Base-by-base conservation (phyloP, 768 basidiomycete species). In the Amanita jacksonii region DNA sequence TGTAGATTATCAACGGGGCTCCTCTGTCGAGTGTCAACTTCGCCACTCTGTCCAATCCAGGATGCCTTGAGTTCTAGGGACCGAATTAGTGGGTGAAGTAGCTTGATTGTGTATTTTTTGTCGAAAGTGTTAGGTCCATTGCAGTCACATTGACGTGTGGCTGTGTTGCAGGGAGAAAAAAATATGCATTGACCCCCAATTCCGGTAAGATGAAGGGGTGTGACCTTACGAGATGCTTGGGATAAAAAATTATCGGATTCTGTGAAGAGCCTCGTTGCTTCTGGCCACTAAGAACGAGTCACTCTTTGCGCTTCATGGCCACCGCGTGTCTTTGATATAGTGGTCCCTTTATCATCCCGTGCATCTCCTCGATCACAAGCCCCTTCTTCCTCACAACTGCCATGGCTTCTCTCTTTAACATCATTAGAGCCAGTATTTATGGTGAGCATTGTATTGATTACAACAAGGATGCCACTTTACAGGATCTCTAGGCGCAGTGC, bases 1-100 rank as follows among this genome's bases (percentile, higher is more conserved):
- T 41, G 41, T 54, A 84, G 83, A 79, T 89, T 52, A 77, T 89
- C 62, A 86, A 87, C 58, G 86, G 87, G 8, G 77, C 82, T 2
- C 67, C 76, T n/a, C 51, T 82, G 39, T 69, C 73, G 28, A 74
- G 64, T 47, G 76, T 87, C 36, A 88, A 88, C 56, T 74, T 73
- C 13, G 70, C 82, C 25, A 88, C 85, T 12, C 57, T 90, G 49
- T 66, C 73, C 25, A 88, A 89, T 59, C 81, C 86, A 13, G 77
- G 76, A 50, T 85, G 81, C 59, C 68, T 88, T 38, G 63, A 56
- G 5, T 74, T n/a, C 59, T 78, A 39, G 80, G 83, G 37, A 40
- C 57, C 84, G 57, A 63, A 78, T 39, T 59, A 49, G 45, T 77
- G 79, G 54, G 64, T 68, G 23, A 37, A 36, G 35, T 44, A 34